Base-by-base conservation (phyloP, 2,329 filamentous ascomycete genomes). In the Raffaelea deltoideospora region DNA sequence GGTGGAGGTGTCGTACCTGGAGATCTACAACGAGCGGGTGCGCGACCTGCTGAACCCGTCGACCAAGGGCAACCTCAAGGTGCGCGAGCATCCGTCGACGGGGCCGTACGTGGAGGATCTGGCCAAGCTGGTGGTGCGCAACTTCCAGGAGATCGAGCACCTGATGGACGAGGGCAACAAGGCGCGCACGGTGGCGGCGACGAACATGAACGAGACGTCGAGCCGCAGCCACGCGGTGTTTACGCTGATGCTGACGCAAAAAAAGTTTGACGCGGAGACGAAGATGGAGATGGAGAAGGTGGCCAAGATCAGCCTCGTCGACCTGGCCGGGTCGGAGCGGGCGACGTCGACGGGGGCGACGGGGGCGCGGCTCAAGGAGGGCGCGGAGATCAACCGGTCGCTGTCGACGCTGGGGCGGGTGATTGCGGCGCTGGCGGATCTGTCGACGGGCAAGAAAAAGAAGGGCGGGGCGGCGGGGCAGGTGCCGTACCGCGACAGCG, bases 141-240 rank as follows among this genome's bases (percentile, higher is more conserved):
- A 85, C 41, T 96, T 98, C 54, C 69, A 79, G 37, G 92, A 98
- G 54, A 96, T 98, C 47, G 90, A 98, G 52, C 79, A 95, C 53
- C 63, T 98, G 50, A 98, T 98, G 90, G 90, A 98, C 53, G 88
- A 96, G 60, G 90, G 90, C 51, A 98, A 98, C 66, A 98, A 98
- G 61, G 90, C 90, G 24, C 73, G 90, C 65, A 98, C 90, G 1
- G 90, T 98, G 28, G 90, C 90, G 3, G 90, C 90, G 8, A 98
- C 90, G 28, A 98, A 96, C 69, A 98, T 98, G 90, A 98, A 98
- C 66, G 90, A 96, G 59, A 98, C 92, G 0, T 95, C 86, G 41
- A 94, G 86, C 71, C 79, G 90, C 65, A 96, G 88, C 54, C 90
- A 98, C 58, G 90, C 90, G 29, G 92, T 98, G 35, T 98, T 98